Conservation (phyloP, 108 stramenopile genomes). For the Skeletonema marinoi region DNA sequence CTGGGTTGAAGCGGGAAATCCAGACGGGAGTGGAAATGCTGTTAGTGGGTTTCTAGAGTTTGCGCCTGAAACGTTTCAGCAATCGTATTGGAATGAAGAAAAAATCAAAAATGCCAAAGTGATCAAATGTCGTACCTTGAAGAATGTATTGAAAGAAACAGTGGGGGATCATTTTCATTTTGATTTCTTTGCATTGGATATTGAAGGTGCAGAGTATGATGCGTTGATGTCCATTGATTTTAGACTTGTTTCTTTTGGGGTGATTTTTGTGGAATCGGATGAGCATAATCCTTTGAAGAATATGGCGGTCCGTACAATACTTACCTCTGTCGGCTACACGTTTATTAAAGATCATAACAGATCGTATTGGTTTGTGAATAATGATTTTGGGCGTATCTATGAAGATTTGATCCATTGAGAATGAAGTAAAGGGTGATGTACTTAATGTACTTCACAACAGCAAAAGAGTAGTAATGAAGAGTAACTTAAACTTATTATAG, state of each 20-base stretch:
- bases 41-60: constrained; percentile 9
- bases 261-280: constrained; percentile 23
- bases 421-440: too few relatives aligned
- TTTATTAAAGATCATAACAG: too few relatives aligned
- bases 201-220: constrained; percentile 19
- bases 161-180: neutral
- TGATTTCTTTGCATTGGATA: constrained; percentile 18
- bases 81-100: neutral
- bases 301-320: too few relatives aligned
- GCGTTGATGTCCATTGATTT: constrained; percentile 1
- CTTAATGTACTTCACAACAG: too few relatives aligned
- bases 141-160: constrained; percentile 7
- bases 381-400: too few relatives aligned
- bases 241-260: constrained; percentile 1
- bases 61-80: constrained; percentile 8
- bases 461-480: too few relatives aligned
- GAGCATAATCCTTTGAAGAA: neutral
- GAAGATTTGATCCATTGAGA: too few relatives aligned
- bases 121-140: neutral
- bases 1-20: neutral
- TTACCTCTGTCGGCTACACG: too few relatives aligned
- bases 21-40: too few relatives aligned
- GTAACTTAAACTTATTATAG: too few relatives aligned
- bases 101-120: too few relatives aligned
- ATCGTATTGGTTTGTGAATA: too few relatives aligned